phyloP scores from a whole-genome alignment of 2,329 filamentous ascomycete species.

The Hypoxylon rubiginosum region DNA sequence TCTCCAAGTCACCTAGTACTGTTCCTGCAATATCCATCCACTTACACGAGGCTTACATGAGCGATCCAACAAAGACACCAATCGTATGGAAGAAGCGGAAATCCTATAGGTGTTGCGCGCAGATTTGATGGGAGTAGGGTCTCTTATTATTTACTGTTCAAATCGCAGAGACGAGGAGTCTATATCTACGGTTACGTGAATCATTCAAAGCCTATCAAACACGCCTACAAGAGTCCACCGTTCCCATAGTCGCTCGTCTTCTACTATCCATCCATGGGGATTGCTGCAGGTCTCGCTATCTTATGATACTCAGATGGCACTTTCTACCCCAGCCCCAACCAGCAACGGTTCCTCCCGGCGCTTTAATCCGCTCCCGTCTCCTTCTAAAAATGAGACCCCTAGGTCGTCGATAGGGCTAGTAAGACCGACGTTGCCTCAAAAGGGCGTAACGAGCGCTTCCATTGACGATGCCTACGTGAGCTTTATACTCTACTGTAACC shows the following conservation, averaged over 20 bases:
- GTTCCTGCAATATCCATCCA: slow-evolving; percentile 5
- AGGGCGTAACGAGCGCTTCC: slow-evolving; percentile 74
- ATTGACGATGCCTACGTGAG: slow-evolving; percentile 86
- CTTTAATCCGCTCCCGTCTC: slow-evolving; percentile 47
- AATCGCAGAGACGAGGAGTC: slow-evolving; percentile 11
- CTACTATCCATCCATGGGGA: slow-evolving; percentile 29
- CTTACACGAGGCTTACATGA: slow-evolving; percentile 25
- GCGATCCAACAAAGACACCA: slow-evolving; percentile 17
- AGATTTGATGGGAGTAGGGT: slow-evolving; percentile 18
- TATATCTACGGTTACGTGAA: slow-evolving; percentile 27
- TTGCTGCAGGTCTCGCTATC: slow-evolving; percentile 28
- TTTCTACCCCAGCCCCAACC: slow-evolving; percentile 44
- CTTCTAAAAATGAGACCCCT: slow-evolving; percentile 47
- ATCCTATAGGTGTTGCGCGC: slow-evolving; percentile 16
- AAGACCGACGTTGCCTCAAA: slow-evolving; percentile 69
- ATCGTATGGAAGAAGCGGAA: slow-evolving; percentile 23
- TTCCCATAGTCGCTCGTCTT: slow-evolving; percentile 24
- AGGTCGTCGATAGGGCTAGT: slow-evolving; percentile 45
- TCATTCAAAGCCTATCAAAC: slow-evolving; percentile 14
- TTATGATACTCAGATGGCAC: slow-evolving; percentile 47
- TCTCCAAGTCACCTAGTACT: not conserved
- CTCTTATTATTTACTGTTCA: slow-evolving; percentile 17
- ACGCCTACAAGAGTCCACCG: slow-evolving; percentile 1
- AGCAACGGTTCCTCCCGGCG: slow-evolving; percentile 47
- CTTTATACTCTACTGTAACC: slow-evolving; percentile 94